These are phyloP conservation scores for Diaporthe vexans DNA, from an alignment of 2,329 filamentous ascomycete genomes.

Conservation along the genomic window DNA sequence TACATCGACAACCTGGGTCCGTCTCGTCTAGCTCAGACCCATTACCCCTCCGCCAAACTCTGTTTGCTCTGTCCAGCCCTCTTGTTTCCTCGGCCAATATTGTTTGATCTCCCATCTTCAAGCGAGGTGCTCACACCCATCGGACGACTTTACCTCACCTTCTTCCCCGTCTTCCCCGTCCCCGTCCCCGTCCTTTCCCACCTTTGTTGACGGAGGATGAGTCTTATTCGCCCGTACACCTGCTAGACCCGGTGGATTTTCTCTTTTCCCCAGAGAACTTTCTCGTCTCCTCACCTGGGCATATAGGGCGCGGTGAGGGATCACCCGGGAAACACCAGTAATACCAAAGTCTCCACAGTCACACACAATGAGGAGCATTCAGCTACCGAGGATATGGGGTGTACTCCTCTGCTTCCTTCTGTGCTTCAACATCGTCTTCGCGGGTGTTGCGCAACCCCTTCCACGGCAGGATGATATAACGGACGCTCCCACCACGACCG, in stretches of 20 bases:
- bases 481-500: not conserved
- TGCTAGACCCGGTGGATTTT: not conserved
- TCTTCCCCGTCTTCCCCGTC: not conserved
- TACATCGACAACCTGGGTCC: conserved; percentile 4
- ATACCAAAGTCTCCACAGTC: not conserved
- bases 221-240: not conserved
- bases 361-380: conserved; percentile 35
- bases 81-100: conserved; percentile 21
- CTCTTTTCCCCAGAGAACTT: not conserved
- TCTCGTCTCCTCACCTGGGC: not conserved
- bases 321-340: not conserved
- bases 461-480: conserved; percentile 33
- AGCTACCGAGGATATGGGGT: conserved; percentile 24
- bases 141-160: conserved; percentile 1
- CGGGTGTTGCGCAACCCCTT: conserved; percentile 38
- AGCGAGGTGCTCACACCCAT: conserved; percentile 4
- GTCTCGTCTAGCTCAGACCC: conserved; percentile 25
- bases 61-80: conserved; percentile 18
- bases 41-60: conserved; percentile 11
- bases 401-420: conserved; percentile 32
- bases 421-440: conserved; percentile 36
- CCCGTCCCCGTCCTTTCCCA: conserved; percentile 8
- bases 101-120: conserved; percentile 31
- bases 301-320: not conserved
- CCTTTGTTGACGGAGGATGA: conserved; percentile 33